Base-by-base conservation (phyloP, 768 basidiomycete species). In the Myochromella boudieri region DNA sequence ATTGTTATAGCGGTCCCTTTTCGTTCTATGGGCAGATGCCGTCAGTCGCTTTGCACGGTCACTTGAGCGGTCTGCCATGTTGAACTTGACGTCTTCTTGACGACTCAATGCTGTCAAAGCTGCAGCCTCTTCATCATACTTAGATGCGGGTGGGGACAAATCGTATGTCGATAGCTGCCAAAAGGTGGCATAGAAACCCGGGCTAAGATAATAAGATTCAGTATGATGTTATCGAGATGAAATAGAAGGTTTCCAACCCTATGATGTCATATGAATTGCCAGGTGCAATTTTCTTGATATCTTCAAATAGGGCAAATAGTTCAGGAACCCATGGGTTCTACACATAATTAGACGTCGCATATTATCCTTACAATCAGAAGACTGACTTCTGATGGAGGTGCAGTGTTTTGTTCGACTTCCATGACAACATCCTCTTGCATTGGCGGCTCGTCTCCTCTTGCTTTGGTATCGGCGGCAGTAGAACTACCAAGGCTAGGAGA, bases 161-260 rank as follows among this genome's bases (percentile, higher is more conserved):
- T 99, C 97, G 58, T 93, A 91, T 26, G 88, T 87, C 1, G 91
- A 87, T 42, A 98, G 67, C 63, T 97, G 95, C 97, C 97, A 99
- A 69, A 97, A 99, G 2, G 95, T 93, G 37, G 91, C 68, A 60
- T 94, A 97, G 69, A 99, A 98, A 2, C 84, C 88, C 22, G 93
- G 85, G 3, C 95, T 97, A 54, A 21, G 42, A 14, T 34, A 44
- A 10, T 18, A 48, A 42, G 44, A 53, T 39, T 18, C 55, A 42
- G 15, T 44, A 46, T 42, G 28, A 45, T n/a, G n/a, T n/a, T n/a
- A 41, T 18, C 12, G 42, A 42, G 11, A 9, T 15, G 38, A 50
- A 6, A 22, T 51, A 29, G 42, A 38, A 24, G 46, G 6, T 8
- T 38, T 17, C 86, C 44, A 64, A 94, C 86, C 88, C 87, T 55